Evolutionary conservation across 106 monocot genomes (phyloP).

Genomic region (Agapanthus africanus): DNA sequence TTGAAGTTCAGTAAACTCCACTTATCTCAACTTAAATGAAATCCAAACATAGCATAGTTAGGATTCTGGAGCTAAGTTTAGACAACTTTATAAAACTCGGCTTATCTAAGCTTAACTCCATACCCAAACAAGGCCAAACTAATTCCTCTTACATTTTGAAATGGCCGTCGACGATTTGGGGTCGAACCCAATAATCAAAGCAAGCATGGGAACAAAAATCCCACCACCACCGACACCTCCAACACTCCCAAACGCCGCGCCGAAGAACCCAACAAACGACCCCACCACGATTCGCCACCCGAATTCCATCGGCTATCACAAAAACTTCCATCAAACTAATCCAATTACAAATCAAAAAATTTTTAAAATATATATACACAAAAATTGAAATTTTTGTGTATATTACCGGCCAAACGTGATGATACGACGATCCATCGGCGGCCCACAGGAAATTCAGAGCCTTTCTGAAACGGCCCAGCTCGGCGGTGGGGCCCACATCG

Average conservation of each 20-base stretch:
- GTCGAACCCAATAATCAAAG: slow-evolving; percentile 74
- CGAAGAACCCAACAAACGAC: slow-evolving; percentile 54
- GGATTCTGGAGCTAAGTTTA: too few species aligned
- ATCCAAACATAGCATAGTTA: too few species aligned
- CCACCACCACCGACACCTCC: slow-evolving; percentile 76
- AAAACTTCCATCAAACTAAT: background rate
- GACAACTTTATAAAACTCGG: too few species aligned
- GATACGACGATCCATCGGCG: slow-evolving; percentile 20
- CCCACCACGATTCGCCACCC: slow-evolving; percentile 70
- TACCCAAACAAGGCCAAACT: too few species aligned
- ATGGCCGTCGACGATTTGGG: slow-evolving; percentile 75
- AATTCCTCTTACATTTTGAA: slow-evolving; percentile 62
- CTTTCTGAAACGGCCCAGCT: background rate
- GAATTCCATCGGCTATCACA: slow-evolving; percentile 37
- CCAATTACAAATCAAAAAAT: background rate
- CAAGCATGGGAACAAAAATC: slow-evolving; percentile 79
- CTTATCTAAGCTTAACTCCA: background rate
- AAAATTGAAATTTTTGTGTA: too few species aligned
- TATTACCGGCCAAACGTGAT: slow-evolving; percentile 27
- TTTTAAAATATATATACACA: too few species aligned
- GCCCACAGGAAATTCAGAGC: slow-evolving; percentile 12
- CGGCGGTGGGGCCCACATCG: background rate
- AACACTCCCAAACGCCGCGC: slow-evolving; percentile 68
- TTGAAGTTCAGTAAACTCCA: too few species aligned
- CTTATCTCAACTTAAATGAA: too few species aligned